Base-by-base conservation (phyloP, 495 filamentous ascomycete genomes). In the Neurospora tetraspora region DNA sequence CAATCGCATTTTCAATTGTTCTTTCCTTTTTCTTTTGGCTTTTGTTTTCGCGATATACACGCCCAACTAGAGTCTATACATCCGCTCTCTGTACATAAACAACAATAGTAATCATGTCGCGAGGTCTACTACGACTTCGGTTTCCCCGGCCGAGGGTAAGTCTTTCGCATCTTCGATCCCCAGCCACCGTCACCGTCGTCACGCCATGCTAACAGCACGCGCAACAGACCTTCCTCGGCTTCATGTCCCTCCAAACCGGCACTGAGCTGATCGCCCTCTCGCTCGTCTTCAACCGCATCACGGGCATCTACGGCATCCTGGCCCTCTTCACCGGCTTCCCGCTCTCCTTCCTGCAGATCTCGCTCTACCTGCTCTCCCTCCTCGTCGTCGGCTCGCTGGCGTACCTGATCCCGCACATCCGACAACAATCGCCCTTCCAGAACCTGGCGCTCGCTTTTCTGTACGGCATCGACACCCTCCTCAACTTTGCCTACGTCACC, bases 351-450 rank as follows among this genome's bases (percentile, higher is more conserved):
- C 80, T 93, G 5, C 91, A 94, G 78, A 83, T 94, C 74, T 90
- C 88, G 34, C 90, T 92, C 88, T 97, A 96, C 87, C 86, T 96
- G 42, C 93, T 94, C 85, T 93, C 90, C n/a, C 80, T 94, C 39
- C 37, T 88, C 75, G 88, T 89, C 38, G 89, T 96, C 73, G 84
- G 83, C 71, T 77, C 90, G 38, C 83, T 89, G 69, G 81, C 85
- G 36, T 82, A 87, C 71, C 89, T 95, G 43, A 86, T 90, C 71
- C 90, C 91, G 5, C 88, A 92, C 74, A 89, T 94, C 75, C 90
- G 91, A 70, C 87, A 87, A 74, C 89, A 90, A 74, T 86, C 84
- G 7, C 91, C 92, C 5, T 82, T 93, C 43, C 86, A 92, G 74
- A 90, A 88, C 77, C 83, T 94, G 34, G 86, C 86, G 10, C 88